A percentile compares a stretch with the other conserved stretches of the same genome.
These are phyloP conservation scores for Ogataea minuta DNA, from an alignment of 805 yeast species.

Conservation along the genomic window DNA sequence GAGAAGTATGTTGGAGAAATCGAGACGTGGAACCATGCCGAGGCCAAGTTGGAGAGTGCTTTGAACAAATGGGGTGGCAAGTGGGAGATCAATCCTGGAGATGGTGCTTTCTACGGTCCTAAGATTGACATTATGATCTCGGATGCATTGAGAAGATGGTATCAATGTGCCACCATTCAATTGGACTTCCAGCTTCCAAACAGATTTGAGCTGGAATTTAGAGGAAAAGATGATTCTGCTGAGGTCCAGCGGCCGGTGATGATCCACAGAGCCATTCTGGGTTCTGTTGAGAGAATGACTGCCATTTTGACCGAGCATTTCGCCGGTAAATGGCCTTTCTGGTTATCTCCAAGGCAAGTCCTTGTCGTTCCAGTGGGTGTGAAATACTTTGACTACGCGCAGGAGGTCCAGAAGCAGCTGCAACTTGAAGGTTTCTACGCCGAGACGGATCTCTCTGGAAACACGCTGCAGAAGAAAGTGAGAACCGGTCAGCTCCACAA, in stretches of 20 bases:
- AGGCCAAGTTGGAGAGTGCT: slow-evolving; percentile 76
- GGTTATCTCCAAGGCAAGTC: slow-evolving; percentile 99
- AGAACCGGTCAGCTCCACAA: slow-evolving; percentile 93
- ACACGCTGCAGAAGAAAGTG: slow-evolving; percentile 96
- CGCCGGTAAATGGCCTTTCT: slow-evolving; percentile 99
- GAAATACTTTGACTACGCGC: slow-evolving; percentile 87
- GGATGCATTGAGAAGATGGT: slow-evolving; percentile 95
- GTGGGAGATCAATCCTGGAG: slow-evolving; percentile 96
- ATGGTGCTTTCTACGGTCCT: slow-evolving; percentile 95
- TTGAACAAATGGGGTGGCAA: slow-evolving; percentile 81
- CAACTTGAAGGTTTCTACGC: slow-evolving; percentile 80
- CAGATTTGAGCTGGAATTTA: slow-evolving; percentile 88
- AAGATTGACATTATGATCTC: slow-evolving; percentile 95
- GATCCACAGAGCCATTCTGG: slow-evolving; percentile 99
- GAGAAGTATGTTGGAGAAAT: slow-evolving; percentile 94
- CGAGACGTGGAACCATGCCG: slow-evolving; percentile 93
- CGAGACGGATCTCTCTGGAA: slow-evolving; percentile 90
- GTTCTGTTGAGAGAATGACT: slow-evolving; percentile 98
- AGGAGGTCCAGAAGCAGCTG: slow-evolving; percentile 65
- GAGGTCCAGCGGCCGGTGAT: slow-evolving; percentile 87
- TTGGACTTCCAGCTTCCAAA: slow-evolving; percentile 97
- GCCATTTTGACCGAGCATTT: slow-evolving; percentile 97
- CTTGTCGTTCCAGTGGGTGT: slow-evolving; percentile 96
- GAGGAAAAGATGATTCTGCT: slow-evolving; percentile 61
- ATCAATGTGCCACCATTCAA: slow-evolving; percentile 98